A percentile compares a stretch with the other conserved stretches of the same genome.
phyloP scores from a whole-genome alignment of 345 rosid species.

The Citrus medica region DNA sequence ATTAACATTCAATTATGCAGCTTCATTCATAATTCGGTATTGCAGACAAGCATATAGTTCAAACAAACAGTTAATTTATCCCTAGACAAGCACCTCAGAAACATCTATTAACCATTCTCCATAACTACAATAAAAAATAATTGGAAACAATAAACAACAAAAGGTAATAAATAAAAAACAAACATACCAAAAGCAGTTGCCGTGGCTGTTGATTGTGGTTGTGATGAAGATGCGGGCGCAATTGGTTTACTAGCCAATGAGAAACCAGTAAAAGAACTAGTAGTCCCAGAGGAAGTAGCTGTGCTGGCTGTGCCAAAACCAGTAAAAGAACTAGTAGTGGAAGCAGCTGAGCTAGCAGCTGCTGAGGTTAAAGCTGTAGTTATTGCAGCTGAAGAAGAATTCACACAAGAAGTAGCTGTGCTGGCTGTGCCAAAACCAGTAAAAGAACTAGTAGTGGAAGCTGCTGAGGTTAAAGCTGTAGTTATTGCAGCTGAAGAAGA shows the following conservation, averaged over 20 bases:
- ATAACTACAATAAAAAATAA: background rate
- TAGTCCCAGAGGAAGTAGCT: conserved; percentile 43
- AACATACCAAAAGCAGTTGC: conserved; percentile 58
- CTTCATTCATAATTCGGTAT: background rate
- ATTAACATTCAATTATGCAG: background rate
- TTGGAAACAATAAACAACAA: background rate
- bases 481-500: conserved; percentile 35
- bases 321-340: conserved; percentile 36
- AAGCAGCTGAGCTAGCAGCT: conserved; percentile 30
- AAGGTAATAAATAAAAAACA: conserved; percentile 14
- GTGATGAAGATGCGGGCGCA: conserved; percentile 46
- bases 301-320: conserved; percentile 49
- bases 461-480: too few species aligned
- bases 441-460: too few species aligned
- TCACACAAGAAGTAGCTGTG: too few species aligned
- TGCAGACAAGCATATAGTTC: background rate
- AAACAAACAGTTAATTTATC: background rate
- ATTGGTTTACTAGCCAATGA: conserved; percentile 47
- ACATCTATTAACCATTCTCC: background rate
- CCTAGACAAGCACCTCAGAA: background rate
- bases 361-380: conserved; percentile 18
- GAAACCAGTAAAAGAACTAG: conserved; percentile 64
- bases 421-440: too few species aligned
- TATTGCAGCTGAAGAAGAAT: conserved; percentile 33
- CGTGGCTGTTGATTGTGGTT: conserved; percentile 38